A percentile compares a stretch with the other conserved stretches of the same genome.
These are phyloP conservation scores for Leccinum subgranulosum DNA, from an alignment of 768 basidiomycete species.

Conservation along the genomic window DNA sequence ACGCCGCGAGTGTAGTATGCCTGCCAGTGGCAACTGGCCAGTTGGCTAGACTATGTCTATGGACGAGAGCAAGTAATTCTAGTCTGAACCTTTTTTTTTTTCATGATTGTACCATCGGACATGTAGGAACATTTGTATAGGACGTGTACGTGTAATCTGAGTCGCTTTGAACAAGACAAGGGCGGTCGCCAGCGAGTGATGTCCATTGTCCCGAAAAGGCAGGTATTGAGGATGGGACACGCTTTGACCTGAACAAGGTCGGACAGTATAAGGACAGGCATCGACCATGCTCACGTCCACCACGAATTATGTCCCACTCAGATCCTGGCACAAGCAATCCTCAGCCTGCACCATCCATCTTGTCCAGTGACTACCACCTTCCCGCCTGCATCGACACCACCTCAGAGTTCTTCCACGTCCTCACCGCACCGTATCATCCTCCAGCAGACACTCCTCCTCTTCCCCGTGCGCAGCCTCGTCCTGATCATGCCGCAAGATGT, in stretches of 20 bases:
- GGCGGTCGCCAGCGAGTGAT: conserved; percentile 17
- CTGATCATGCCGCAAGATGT: conserved; percentile 24
- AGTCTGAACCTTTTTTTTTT: background rate
- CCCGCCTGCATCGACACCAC: conserved; percentile 21
- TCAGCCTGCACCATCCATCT: conserved; percentile 5
- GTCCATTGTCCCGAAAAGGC: conserved; percentile 33
- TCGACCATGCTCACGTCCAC: conserved; percentile 12
- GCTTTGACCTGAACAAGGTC: conserved; percentile 29
- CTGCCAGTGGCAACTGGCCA: conserved; percentile 35
- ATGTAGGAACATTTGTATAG: conserved; percentile 16
- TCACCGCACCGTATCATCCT: conserved; percentile 25
- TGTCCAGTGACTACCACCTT: conserved; percentile 3
- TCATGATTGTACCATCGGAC: conserved; percentile 14
- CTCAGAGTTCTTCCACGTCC: conserved; percentile 30
- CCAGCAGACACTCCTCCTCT: background rate
- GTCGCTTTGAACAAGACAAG: conserved; percentile 16
- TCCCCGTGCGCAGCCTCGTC: conserved; percentile 14
- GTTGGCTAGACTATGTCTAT: conserved; percentile 15
- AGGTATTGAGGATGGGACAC: conserved; percentile 29
- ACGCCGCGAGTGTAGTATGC: conserved; percentile 36
- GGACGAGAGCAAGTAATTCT: background rate
- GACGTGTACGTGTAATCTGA: conserved; percentile 11
- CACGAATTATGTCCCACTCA: conserved; percentile 14
- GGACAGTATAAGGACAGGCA: conserved; percentile 17
- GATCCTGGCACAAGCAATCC: conserved; percentile 22